Evolutionary conservation across 768 basidiomycete genomes (phyloP).

Genomic region (Thelephora ganbajun): DNA sequence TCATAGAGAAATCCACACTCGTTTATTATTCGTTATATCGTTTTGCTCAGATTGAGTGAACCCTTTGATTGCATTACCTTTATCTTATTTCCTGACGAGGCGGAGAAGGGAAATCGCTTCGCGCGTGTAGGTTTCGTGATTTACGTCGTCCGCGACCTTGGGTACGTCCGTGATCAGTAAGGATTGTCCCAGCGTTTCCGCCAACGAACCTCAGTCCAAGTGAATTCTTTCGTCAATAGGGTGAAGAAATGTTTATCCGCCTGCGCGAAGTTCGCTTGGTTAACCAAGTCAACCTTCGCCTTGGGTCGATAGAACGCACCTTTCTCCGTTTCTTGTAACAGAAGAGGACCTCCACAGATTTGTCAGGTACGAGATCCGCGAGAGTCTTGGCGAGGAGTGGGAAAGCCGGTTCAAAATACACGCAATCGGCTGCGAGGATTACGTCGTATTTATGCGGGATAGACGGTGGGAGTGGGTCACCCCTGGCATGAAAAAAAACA

Average conservation of each 20-base stretch:
- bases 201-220: conserved; percentile 45
- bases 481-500: conserved; percentile 33
- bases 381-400: conserved; percentile 76
- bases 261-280: conserved; percentile 22
- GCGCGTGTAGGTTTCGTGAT: conserved; percentile 38
- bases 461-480: conserved; percentile 33
- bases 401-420: conserved; percentile 91
- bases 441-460: conserved; percentile 35
- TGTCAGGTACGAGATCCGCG: conserved; percentile 36
- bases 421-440: conserved; percentile 86
- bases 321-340: conserved; percentile 92
- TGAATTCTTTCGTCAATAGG: conserved; percentile 65
- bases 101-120: conserved; percentile 55
- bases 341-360: conserved; percentile 59
- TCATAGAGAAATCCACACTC: no score
- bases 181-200: background rate
- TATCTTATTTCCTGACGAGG: conserved; percentile 17
- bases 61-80: background rate
- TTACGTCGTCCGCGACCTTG: conserved; percentile 54
- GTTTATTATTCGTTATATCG: no score
- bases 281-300: background rate
- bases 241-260: conserved; percentile 83
- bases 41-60: no score
- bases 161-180: background rate
- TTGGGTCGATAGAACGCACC: conserved; percentile 23